These are phyloP conservation scores for Penicillium nordicum DNA, from an alignment of 2,329 filamentous ascomycete species.

Conservation along the genomic window DNA sequence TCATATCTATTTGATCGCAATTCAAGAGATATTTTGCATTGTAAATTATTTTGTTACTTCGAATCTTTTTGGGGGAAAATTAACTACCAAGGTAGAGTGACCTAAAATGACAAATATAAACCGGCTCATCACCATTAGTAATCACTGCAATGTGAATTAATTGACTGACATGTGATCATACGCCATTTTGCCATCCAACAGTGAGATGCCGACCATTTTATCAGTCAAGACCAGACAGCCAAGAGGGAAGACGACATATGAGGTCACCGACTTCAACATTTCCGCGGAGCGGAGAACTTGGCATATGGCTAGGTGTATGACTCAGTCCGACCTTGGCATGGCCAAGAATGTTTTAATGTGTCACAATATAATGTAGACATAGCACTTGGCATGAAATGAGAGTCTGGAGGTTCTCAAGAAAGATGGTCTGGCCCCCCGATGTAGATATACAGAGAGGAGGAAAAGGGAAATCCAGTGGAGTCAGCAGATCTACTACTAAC, in stretches of 20 bases:
- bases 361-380: not conserved
- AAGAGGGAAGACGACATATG: not conserved
- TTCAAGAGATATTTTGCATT: slow-evolving; percentile 6
- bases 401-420: not conserved
- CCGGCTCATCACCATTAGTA: not conserved
- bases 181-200: not conserved
- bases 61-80: not conserved
- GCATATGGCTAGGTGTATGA: not conserved
- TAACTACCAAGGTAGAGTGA: not conserved
- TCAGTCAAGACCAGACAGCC: not conserved
- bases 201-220: not conserved
- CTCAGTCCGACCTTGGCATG: not conserved
- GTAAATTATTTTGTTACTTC: not conserved
- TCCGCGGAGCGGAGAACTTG: slow-evolving; percentile 8
- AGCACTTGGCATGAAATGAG: not conserved
- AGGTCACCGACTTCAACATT: not conserved
- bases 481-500: slow-evolving; percentile 12
- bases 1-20: slow-evolving; percentile 20
- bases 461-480: not conserved
- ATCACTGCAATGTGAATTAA: not conserved
- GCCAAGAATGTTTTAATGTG: not conserved
- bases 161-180: not conserved
- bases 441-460: not conserved
- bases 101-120: not conserved
- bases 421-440: not conserved